Evolutionary conservation across 2,329 filamentous ascomycete genomes (phyloP), one percentile per base, ranked within the genome.

Genomic region (Cordyceps cicadae): DNA sequence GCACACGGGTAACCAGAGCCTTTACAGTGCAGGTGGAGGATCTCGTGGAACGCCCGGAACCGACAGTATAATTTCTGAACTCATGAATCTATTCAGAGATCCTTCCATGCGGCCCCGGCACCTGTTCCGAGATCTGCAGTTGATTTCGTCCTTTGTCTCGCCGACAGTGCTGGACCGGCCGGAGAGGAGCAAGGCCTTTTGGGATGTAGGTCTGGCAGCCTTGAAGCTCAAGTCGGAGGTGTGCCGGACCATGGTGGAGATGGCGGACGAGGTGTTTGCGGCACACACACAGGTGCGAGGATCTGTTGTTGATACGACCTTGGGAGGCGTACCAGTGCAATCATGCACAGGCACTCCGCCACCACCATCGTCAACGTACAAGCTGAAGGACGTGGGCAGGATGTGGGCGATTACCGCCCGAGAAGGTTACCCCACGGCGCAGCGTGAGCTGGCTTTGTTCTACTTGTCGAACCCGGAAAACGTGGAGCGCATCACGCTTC

Each of bases 361-460:
- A 14, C 74, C 77, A 12, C 75, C 81, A 0, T 76, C 84, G 3
- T 81, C 86, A 60, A 82, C 86, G 52, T 87, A 90, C 73, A 85
- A 82, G 61, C 84, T 94, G 70, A 81, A 85, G 49, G 91, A 97
- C 70, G 93, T 92, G 0, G 92, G 89, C 3, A 85, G 83, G 66
- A 94, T 97, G 86, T 91, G 90, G 80, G 88, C 90, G 64, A 94
- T 97, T 70, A 93, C 92, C 1, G 94, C 94, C 17, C 94, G 92
- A 71, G 94, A 99, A 74, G 92, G 93, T 45, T 73, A 72, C 51
- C 82, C 92, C 0, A 89, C 90, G 14, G 92, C 93, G 5, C 92
- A 97, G 76, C 87, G 94, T 55, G 94, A 99, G 75, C 82, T 99
- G 17, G 94, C 90, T 1, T 89, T 96, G 64, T 88, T 97, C 68